Evolutionary conservation across 1,139 yeast genomes (phyloP), one percentile per base, ranked within the genome.

Genomic region (Kodamaea anthophila): DNA sequence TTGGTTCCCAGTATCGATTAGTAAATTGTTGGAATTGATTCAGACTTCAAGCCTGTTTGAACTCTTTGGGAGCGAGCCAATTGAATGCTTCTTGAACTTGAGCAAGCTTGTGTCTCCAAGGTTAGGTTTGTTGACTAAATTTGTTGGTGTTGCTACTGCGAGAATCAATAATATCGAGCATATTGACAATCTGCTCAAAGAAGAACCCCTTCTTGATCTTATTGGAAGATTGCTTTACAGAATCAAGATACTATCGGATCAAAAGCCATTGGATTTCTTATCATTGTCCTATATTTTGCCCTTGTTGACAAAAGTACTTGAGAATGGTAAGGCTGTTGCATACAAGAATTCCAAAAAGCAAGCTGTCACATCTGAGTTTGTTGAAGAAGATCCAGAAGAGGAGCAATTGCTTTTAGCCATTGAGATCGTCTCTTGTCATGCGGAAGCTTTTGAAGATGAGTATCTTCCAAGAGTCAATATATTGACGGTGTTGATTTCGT

Each of bases 381-480:
- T 65, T 20, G 81, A 80, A 38, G 93, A 83, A 48, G 94, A 84
- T 38, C 83, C 82, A 15, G 84, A 82, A 46, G 97, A 88, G 51
- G 97, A 88, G 51, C 94, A 85, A 43, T 59, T 86, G 28, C 58
- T 84, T 34, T 60, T 91, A 35, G 84, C 91, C 0, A 58, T 88
- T 40, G 94, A 87, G 46, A 77, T 87, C 29, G 63, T 91, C 23
- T 65, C 85, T 0, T 67, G 75, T 9, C 95, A 88, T 49, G 75
- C 88, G 10, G 94, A 80, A 42, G 73, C 71, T 13, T 82, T 86
- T 47, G 75, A 70, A 38, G 78, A 80, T 44, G 67, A 68, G 1
- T 55, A 71, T 1, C 74, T 86, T 31, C 94, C 95, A 12, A 74
- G 97, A 48, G 58, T 66, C 4, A 66, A 70, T 7, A 71, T 86